These are phyloP conservation scores for Macrotyloma uniflorum DNA, from an alignment of 306 rosid genomes.

Conservation along the genomic window DNA sequence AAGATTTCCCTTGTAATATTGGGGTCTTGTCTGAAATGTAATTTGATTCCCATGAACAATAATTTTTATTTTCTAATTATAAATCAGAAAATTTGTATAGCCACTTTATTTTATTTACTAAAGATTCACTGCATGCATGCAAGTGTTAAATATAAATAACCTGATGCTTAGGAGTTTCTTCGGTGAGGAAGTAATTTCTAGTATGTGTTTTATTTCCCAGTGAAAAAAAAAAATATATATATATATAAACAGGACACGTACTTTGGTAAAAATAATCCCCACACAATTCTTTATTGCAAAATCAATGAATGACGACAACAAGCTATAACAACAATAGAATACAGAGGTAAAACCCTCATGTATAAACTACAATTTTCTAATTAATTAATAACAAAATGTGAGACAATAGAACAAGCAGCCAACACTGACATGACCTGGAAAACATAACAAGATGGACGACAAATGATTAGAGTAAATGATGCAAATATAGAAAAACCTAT, in stretches of 20 bases:
- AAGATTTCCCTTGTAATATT: no score
- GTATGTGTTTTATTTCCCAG: no score
- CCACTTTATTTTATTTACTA: neutral
- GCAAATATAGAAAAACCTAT: neutral
- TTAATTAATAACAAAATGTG: conserved; percentile 36
- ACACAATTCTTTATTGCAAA: conserved; percentile 36
- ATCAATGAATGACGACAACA: conserved; percentile 33
- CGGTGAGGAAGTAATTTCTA: no score
- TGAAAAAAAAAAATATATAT: neutral
- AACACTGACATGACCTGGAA: conserved; percentile 45
- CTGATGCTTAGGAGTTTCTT: no score
- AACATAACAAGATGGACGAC: neutral
- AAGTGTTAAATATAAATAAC: no score
- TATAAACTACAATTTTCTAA: conserved; percentile 40
- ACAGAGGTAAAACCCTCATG: conserved; percentile 30
- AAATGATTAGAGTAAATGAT: neutral
- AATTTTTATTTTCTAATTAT: no score
- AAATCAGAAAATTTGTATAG: no score
- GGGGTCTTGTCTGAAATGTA: no score
- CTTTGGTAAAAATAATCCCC: conserved; percentile 21
- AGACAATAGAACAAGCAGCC: conserved; percentile 34
- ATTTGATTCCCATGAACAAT: no score
- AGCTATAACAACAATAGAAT: conserved; percentile 30
- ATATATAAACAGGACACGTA: neutral
- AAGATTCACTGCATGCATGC: neutral